Percentiles rank a stretch among this genome's conserved stretches.
Evolutionary conservation across 371 early-diverging fungal species (phyloP).

Genomic region (Globomyces sp.): DNA sequence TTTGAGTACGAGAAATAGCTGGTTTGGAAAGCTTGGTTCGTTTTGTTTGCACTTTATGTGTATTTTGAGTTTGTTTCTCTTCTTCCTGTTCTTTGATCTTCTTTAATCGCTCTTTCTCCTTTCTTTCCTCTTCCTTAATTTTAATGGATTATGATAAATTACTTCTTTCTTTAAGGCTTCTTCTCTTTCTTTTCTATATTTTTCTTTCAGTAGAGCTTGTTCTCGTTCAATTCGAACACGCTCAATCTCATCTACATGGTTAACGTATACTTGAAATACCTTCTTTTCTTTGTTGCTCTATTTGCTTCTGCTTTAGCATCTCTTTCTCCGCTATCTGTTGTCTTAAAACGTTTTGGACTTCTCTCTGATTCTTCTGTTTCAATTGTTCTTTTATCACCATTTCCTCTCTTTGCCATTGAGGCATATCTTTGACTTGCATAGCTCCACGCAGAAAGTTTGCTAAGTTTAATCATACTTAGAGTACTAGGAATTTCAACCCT

Average conservation of each 20-base stretch:
- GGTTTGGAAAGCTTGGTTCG: too few relatives aligned
- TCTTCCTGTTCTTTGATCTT: slow-evolving; percentile 1
- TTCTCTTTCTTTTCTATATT: slow-evolving; percentile 5
- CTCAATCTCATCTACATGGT: slow-evolving; percentile 3
- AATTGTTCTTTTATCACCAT: slow-evolving; percentile 4
- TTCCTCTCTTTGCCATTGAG: slow-evolving; percentile 14
- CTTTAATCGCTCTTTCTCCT: slow-evolving; percentile 11
- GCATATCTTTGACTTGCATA: slow-evolving; percentile 13
- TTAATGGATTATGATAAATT: neutral
- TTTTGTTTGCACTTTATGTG: neutral
- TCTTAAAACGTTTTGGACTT: slow-evolving; percentile 12
- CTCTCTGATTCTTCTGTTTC: slow-evolving; percentile 16
- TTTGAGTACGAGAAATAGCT: too few relatives aligned
- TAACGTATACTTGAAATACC: too few relatives aligned
- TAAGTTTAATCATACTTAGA: neutral
- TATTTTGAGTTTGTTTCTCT: slow-evolving; percentile 6
- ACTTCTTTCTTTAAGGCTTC: slow-evolving; percentile 13
- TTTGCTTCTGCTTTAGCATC: neutral
- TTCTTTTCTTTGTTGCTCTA: slow-evolving; percentile 10
- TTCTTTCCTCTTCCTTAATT: slow-evolving; percentile 1
- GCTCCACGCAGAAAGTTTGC: slow-evolving; percentile 9
- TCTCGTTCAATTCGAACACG: slow-evolving; percentile 2
- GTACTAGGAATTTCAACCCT: neutral
- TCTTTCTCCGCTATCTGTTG: slow-evolving; percentile 15
- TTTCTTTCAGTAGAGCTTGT: slow-evolving; percentile 2